A percentile compares a stretch with the other conserved stretches of the same genome.
These are phyloP conservation scores for Penium margaritaceum DNA, from an alignment of 139 green algal species.

Conservation along the genomic window DNA sequence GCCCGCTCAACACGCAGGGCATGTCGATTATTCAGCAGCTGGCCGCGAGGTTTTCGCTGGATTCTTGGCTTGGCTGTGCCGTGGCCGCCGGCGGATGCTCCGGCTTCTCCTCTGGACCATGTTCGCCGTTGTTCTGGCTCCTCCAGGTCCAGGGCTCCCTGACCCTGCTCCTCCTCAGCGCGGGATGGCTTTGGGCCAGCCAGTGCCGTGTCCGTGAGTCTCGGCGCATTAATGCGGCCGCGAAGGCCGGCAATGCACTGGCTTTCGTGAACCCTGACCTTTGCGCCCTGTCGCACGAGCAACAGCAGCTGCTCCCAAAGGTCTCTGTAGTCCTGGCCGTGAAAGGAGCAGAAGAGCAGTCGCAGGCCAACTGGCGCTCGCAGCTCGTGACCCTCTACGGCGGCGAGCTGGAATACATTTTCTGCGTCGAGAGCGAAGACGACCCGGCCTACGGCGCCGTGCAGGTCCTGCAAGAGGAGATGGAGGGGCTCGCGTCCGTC, in stretches of 20 bases:
- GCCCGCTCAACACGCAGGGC: too few relatives aligned
- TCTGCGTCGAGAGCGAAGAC: conserved; percentile 33
- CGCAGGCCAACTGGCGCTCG: conserved; percentile 22
- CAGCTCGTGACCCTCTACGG: conserved; percentile 36
- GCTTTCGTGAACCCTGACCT: conserved; percentile 10
- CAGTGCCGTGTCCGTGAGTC: conserved; percentile 5
- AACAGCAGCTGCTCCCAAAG: conserved; percentile 16
- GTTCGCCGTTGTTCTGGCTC: too few relatives aligned
- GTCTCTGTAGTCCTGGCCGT: conserved; percentile 25
- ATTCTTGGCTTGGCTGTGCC: too few relatives aligned
- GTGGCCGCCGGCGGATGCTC: too few relatives aligned
- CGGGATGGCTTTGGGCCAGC: conserved; percentile 17
- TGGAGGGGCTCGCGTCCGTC: neutral
- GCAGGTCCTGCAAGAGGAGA: conserved; percentile 7
- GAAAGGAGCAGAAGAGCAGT: conserved; percentile 13
- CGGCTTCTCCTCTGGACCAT: too few relatives aligned
- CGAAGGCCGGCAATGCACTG: conserved; percentile 8
- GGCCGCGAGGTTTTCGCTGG: too few relatives aligned
- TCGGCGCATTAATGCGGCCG: neutral
- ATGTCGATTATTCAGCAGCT: too few relatives aligned
- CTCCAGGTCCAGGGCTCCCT: conserved; percentile 18
- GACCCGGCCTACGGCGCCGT: conserved; percentile 22
- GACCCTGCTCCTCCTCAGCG: neutral
- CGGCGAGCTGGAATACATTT: conserved; percentile 25
- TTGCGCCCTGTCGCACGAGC: neutral